phyloP scores from a whole-genome alignment of 148 eudicot genomes.

The Tetragonia tetragonoides region DNA sequence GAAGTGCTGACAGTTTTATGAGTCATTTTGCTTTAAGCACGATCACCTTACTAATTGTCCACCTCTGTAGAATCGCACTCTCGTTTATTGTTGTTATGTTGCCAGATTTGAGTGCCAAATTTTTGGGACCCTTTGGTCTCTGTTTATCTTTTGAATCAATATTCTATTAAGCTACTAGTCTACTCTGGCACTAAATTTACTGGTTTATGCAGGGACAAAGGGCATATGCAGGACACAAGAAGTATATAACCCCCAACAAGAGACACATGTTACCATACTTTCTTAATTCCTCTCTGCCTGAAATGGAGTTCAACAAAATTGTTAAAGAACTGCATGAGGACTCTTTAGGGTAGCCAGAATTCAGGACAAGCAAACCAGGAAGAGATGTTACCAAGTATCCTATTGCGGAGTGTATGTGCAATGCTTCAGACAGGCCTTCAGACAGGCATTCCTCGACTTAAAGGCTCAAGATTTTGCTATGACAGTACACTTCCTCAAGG shows the following conservation, averaged over 20 bases:
- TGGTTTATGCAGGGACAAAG: slow-evolving; percentile 67
- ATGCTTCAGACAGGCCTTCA: slow-evolving; percentile 22
- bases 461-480: background rate
- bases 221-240: slow-evolving; percentile 92
- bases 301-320: slow-evolving; percentile 61
- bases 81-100: background rate
- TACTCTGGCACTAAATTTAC: background rate
- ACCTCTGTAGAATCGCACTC: background rate
- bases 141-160: background rate
- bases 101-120: background rate
- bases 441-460: slow-evolving; percentile 17
- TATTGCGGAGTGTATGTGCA: slow-evolving; percentile 91
- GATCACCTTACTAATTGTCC: background rate
- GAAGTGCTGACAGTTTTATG: no score
- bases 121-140: background rate
- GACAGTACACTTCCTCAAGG: background rate
- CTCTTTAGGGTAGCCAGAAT: slow-evolving; percentile 84
- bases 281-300: slow-evolving; percentile 68
- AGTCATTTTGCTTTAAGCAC: no score
- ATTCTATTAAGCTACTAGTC: background rate
- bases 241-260: slow-evolving; percentile 89
- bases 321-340: slow-evolving; percentile 70
- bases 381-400: slow-evolving; percentile 95
- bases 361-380: slow-evolving; percentile 71
- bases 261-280: slow-evolving; percentile 83